A percentile compares a stretch with the other conserved stretches of the same genome.
Conservation (phyloP, 2,329 filamentous ascomycete species). For the Microdochium nivale region DNA sequence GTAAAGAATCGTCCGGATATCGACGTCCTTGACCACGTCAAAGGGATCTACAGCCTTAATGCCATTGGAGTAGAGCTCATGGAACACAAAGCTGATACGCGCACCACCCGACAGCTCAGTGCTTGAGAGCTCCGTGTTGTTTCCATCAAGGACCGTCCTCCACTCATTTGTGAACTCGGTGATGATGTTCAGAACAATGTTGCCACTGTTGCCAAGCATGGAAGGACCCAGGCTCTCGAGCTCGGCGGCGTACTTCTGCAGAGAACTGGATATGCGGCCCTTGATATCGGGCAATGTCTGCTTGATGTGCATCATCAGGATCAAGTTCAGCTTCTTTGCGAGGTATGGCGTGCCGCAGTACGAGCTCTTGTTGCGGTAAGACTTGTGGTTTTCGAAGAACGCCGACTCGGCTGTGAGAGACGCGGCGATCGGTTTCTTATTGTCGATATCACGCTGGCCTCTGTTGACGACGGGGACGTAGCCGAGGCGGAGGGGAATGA, state of each 20-base stretch:
- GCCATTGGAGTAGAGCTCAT: slow-evolving; percentile 95
- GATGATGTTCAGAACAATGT: slow-evolving; percentile 97
- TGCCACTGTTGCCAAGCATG: slow-evolving; percentile 90
- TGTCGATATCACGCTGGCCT: slow-evolving; percentile 96
- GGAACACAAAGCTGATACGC: slow-evolving; percentile 98
- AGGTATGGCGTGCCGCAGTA: slow-evolving; percentile 98
- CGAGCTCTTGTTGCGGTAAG: slow-evolving; percentile 95
- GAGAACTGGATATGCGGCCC: slow-evolving; percentile 83
- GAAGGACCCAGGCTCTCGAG: slow-evolving; percentile 80
- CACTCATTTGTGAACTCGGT: slow-evolving; percentile 98
- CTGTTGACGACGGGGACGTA: slow-evolving; percentile 98
- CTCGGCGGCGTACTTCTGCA: slow-evolving; percentile 85
- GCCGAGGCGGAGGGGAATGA: slow-evolving; percentile 88
- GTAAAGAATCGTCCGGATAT: slow-evolving; percentile 94
- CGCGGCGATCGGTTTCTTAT: slow-evolving; percentile 87
- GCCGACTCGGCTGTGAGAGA: slow-evolving; percentile 90
- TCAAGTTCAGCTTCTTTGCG: slow-evolving; percentile 92
- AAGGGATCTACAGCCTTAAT: slow-evolving; percentile 97
- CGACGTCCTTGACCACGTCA: slow-evolving; percentile 92
- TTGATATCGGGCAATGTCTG: slow-evolving; percentile 99
- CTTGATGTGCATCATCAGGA: slow-evolving; percentile 99
- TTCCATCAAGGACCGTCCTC: slow-evolving; percentile 89
- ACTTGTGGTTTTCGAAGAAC: slow-evolving; percentile 98
- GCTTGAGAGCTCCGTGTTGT: slow-evolving; percentile 92
- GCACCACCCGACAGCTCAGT: slow-evolving; percentile 92